phyloP scores from a whole-genome alignment of 1,284 basidiomycete genomes.

The Vanrija humicola region DNA sequence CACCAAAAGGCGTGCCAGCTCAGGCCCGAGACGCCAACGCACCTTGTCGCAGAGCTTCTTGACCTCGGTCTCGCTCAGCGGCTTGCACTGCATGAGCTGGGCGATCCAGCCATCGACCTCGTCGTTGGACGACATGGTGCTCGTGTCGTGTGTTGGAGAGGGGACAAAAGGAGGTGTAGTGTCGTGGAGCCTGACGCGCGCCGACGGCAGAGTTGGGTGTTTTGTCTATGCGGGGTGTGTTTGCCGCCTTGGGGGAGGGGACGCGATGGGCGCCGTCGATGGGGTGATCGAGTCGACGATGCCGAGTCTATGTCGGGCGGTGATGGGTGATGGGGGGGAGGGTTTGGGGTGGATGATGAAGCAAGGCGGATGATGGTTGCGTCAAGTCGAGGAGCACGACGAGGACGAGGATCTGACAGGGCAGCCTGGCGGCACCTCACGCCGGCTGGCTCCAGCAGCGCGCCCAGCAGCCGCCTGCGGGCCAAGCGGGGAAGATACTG shows the following conservation, averaged over 20 bases:
- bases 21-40: constrained; percentile 34
- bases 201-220: neutral
- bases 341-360: neutral
- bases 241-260: too few species aligned
- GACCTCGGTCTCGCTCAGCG: constrained; percentile 90
- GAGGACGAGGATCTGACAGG: too few species aligned
- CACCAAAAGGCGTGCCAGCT: too few species aligned
- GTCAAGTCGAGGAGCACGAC: neutral
- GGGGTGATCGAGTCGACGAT: neutral
- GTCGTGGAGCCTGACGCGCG: neutral
- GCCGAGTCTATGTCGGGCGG: neutral
- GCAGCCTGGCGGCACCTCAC: too few species aligned
- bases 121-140: constrained; percentile 38
- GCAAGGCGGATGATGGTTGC: neutral
- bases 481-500: neutral
- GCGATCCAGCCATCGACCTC: constrained; percentile 83
- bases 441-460: too few species aligned
- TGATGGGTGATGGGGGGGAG: neutral
- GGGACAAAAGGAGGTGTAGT: neutral
- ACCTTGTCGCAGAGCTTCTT: constrained; percentile 99
- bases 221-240: neutral
- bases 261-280: neutral
- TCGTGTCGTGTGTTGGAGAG: neutral
- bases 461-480: neutral
- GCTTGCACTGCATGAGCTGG: constrained; percentile 96